Base-by-base conservation (phyloP, 495 filamentous ascomycete genomes). In the Penicillium parvum region DNA sequence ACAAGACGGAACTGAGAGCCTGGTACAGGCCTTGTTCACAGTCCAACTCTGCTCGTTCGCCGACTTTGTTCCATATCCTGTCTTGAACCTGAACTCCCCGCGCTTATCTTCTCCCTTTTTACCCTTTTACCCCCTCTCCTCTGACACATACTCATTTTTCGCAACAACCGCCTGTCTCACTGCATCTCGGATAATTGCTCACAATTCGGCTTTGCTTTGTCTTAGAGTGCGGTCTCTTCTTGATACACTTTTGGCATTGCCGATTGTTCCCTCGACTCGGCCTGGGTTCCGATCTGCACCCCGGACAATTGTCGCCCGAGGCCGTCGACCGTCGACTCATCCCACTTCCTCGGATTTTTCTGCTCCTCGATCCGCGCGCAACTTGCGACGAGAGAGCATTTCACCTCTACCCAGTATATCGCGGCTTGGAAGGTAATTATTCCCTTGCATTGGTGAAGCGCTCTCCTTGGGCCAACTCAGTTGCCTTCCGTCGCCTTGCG, bases 311-410 rank as follows among this genome's bases (percentile, higher is more conserved):
- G 21, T 46, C 37, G 30, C 37, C 52, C 56, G 45, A 53, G 26
- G 1, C 34, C 21, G 48, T 49, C 47, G 33, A 2, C 34, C 21
- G 48, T 49, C 47, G 33, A 56, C 46, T 43, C 49, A 50, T 53
- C 43, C 45, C 45, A 43, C 29, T n/a, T n/a, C n/a, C 41, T 25
- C 14, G 10, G 15, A 25, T 42, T 20, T n/a, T 32, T 7, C 40
- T 34, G 32, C 23, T 34, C 29, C 30, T 40, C 23, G 32, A 35
- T 25, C 32, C 32, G 12, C 32, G 30, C 21, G 21, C 32, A 18
- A 8, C 15, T 26, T 27, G 17, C 40, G 29, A 33, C 40, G 9
- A 26, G 23, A 34, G 40, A 26, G n/a, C 29, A 10, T 32, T 29
- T 33, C 21, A 20, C 21, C 18, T 18, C 14, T 12, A 14, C 33